Evolutionary conservation across 2,329 filamentous ascomycete species (phyloP).

Genomic region (Westerdykella ornata): DNA sequence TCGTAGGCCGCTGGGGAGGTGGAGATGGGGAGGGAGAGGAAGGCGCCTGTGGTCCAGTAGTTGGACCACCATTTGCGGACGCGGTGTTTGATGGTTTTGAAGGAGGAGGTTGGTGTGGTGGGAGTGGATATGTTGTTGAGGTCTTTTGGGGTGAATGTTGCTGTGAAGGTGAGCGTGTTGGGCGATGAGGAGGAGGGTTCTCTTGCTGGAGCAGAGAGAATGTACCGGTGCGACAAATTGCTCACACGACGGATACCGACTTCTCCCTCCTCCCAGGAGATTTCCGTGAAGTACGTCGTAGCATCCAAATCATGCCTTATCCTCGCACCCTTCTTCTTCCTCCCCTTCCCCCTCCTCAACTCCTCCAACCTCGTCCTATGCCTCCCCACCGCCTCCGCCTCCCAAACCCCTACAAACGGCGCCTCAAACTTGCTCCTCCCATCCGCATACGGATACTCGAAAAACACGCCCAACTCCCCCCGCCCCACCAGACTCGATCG

Average conservation of each 20-base stretch:
- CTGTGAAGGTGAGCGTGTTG: constrained; percentile 21
- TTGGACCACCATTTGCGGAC: constrained; percentile 44
- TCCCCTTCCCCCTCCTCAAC: constrained; percentile 47
- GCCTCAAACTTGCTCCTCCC: constrained; percentile 49
- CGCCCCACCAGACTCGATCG: constrained; percentile 38
- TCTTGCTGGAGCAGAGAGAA: constrained; percentile 20
- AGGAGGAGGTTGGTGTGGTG: constrained; percentile 5
- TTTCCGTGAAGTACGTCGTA: constrained; percentile 39
- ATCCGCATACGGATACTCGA: constrained; percentile 49
- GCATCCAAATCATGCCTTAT: constrained; percentile 43
- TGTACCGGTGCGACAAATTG: constrained; percentile 41
- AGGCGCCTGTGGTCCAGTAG: constrained; percentile 48
- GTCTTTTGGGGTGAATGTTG: constrained; percentile 20
- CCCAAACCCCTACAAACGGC: constrained; percentile 49
- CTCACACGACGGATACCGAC: background rate
- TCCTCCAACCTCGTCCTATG: constrained; percentile 43
- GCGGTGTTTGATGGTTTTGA: constrained; percentile 19
- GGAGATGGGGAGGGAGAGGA: constrained; percentile 44
- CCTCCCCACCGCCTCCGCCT: constrained; percentile 38
- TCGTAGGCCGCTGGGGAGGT: constrained; percentile 42
- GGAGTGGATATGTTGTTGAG: constrained; percentile 30
- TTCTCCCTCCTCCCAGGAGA: constrained; percentile 40
- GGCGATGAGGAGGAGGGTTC: constrained; percentile 9
- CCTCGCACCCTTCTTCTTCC: constrained; percentile 37
- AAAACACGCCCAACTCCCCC: constrained; percentile 42